Evolutionary conservation across 2,329 filamentous ascomycete genomes (phyloP), one percentile per base, ranked within the genome.

Genomic region (Fusarium agapanthi): DNA sequence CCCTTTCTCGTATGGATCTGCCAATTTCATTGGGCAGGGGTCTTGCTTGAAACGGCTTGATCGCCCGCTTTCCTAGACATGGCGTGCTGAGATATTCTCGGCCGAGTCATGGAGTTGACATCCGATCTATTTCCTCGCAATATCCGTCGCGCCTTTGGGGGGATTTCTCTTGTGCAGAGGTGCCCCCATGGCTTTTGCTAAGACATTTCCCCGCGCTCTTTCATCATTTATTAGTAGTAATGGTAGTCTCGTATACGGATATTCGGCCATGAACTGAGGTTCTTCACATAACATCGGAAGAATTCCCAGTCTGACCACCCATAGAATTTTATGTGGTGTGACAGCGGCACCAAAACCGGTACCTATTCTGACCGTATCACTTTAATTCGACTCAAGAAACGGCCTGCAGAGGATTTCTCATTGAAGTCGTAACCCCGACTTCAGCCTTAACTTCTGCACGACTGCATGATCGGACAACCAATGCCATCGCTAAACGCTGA

Each of bases 91-190:
- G 43, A 56, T 26, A 18, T 28, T 74, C 59, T 73, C 71, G 71
- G 71, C 71, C 71, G 71, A 74, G 48, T 47, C 51, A 28, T 20
- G 32, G 34, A 38, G 35, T 50, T 34, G 37, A 59, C 28, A 13
- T 47, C 65, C 68, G 55, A 16, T 15, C 32, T 57, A 69, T 72
- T 70, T 44, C 69, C 65, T 60, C 68, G 22, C 59, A 41, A 68
- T 68, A 59, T 61, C 71, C 63, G 58, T 35, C 45, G 45, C n/a
- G 55, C n/a, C 34, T 47, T 41, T 41, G 43, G 67, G 67, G 67
- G 58, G n/a, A 24, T 30, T 57, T 59, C 45, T 60, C 20, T 30
- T 30, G 22, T 44, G 58, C 10, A 30, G 48, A 37, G 48, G 58
- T 28, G 26, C 55, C 41, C 60, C 67, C 63, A 51, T 32, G 26